Evolutionary conservation across 192 early-diverging fungal genomes (phyloP), one percentile per base, ranked within the genome.

Genomic region (Coemansia sp.): DNA sequence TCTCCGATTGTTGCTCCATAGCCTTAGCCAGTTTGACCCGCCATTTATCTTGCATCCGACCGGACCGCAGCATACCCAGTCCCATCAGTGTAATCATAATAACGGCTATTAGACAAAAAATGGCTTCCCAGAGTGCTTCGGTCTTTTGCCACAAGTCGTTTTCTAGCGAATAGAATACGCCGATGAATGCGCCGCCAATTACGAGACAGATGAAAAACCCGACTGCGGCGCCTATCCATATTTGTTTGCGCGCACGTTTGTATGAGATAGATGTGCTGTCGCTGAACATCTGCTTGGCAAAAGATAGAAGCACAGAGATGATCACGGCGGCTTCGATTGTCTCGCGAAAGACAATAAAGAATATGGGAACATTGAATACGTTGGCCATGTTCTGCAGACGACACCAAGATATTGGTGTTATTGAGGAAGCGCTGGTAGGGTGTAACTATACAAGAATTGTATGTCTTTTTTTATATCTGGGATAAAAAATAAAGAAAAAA

Each of bases 311-410:
- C 18, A 97, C 92, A n/a, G 90, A 89, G 59, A 97, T 79, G 71
- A 97, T 89, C 64, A 97, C 87, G 20, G 89, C 88, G 4, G 91
- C 92, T 83, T 97, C 95, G 16, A 91, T 84, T 30, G 92, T 89
- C 83, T 96, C 93, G 61, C 92, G 77, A 69, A 93, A 85, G 28
- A 92, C 33, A 11, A 93, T 89, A 64, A 92, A 90, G 73, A 93
- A 92, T 29, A 88, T 85, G 33, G 89, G 83, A 0, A 86, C 84
- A 22, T 83, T 80, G 67, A 90, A 93, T 14, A 91, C 67, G 70
- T 85, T 60, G 31, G 76, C 75, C 85, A 83, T 84, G 33, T 14
- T 64, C 5, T 38, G 22, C 22, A 25, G 22, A 25, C 22, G 22
- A 25, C 22, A 25, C 22, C 22, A 25, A 25, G 22, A 25, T 25